Base-by-base conservation (phyloP, 2,329 filamentous ascomycete genomes). In the Pseudopyricularia cyperi region DNA sequence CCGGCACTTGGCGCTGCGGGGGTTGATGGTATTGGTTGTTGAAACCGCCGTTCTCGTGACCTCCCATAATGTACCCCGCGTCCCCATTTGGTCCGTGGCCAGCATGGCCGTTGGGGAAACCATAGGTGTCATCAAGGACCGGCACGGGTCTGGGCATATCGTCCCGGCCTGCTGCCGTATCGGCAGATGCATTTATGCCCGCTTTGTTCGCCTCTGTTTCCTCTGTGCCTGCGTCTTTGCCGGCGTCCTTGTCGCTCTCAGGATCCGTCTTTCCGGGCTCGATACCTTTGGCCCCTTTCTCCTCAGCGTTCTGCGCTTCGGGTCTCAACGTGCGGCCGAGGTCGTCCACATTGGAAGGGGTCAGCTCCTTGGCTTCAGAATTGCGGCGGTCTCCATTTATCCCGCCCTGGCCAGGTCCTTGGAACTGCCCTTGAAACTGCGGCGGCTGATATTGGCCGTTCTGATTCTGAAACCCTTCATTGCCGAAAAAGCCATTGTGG, bases 401-500 rank as follows among this genome's bases (percentile, higher is more conserved):
- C 17, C 12, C 47, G 34, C 39, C 34, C 17, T 51, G 44, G 22
- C 48, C 54, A 5, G 54, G 35, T 15, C 48, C 26, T 6, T 49
- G 37, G 11, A 26, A 46, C 26, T 51, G 49, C 14, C 37, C 35
- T 4, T 28, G 39, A 17, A 44, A 46, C 28, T 50, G 53, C 44
- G 58, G 60, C 49, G 55, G 56, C 52, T 62, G 59, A 49, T 56
- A 56, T 48, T 48, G 54, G 55, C 57, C 50, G 46, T 56, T 56
- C 49, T 63, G 61, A 49, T 62, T 59, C 53, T 60, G 57, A 55
- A 57, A 63, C 55, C 62, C 59, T 51, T 58, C 58, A 47, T 60
- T 60, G 42, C 57, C 58, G 54, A 59, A n/a, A n/a, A n/a, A 60
- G 46, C 58, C 57, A 48, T 61, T 57, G 51, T 70, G 63, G 28